These are phyloP conservation scores for Dalbergia cochinchinensis DNA, from an alignment of 306 rosid species.

Conservation along the genomic window DNA sequence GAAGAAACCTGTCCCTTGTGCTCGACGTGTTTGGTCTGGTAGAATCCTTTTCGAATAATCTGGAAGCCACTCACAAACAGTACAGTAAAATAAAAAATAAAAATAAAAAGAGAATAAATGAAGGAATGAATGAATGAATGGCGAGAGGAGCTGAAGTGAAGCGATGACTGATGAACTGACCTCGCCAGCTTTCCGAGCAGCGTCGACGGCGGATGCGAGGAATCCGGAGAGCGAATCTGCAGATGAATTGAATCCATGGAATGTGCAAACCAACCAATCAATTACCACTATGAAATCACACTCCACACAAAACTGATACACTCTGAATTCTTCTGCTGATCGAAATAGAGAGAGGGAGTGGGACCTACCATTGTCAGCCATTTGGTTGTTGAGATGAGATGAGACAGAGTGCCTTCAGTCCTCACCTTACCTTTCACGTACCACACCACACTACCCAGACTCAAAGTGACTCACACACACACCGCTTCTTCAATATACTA, in stretches of 20 bases:
- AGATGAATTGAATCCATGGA: conserved; percentile 14
- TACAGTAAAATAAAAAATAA: not conserved
- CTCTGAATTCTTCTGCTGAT: not conserved
- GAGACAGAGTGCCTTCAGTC: conserved; percentile 13
- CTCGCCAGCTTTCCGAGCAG: conserved; percentile 87
- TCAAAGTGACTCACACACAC: no score
- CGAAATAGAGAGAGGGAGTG: conserved; percentile 19
- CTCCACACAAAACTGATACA: not conserved
- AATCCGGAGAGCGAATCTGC: conserved; percentile 67
- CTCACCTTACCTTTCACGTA: conserved; percentile 48
- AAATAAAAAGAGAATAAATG: not conserved
- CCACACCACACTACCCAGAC: not conserved
- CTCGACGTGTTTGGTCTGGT: conserved; percentile 76
- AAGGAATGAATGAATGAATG: not conserved
- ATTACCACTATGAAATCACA: not conserved
- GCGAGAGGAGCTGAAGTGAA: not conserved
- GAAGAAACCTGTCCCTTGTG: conserved; percentile 82
- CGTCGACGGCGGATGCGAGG: conserved; percentile 82
- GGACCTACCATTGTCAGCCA: conserved; percentile 64
- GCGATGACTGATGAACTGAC: conserved; percentile 46
- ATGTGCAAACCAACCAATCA: not conserved
- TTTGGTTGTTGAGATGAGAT: conserved; percentile 36
- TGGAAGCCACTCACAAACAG: conserved; percentile 36
- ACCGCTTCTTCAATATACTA: not conserved
- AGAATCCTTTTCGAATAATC: conserved; percentile 84